Evolutionary conservation across 2,329 filamentous ascomycete species (phyloP).

Genomic region (Diaporthe vaccinii): DNA sequence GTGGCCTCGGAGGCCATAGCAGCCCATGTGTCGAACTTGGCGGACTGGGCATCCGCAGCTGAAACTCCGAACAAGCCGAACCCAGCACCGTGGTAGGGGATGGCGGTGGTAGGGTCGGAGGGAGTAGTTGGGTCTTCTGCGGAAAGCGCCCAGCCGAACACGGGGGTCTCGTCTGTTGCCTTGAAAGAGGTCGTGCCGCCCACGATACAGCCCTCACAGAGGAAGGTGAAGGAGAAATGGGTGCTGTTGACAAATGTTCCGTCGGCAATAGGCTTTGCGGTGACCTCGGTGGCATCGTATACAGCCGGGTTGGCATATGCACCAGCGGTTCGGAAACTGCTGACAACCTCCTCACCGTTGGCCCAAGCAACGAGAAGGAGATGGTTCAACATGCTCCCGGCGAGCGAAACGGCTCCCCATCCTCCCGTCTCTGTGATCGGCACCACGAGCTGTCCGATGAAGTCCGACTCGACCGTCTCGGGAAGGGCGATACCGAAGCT

Average conservation of each 20-base stretch:
- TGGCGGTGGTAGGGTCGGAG: slow-evolving; percentile 48
- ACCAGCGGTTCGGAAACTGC: slow-evolving; percentile 42
- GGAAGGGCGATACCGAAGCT: slow-evolving; percentile 65
- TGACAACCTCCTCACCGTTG: slow-evolving; percentile 53
- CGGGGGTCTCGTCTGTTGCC: slow-evolving; percentile 44
- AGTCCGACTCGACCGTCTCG: slow-evolving; percentile 60
- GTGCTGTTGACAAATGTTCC: slow-evolving; percentile 62
- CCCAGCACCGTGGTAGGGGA: slow-evolving; percentile 57
- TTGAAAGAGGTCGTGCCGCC: slow-evolving; percentile 47
- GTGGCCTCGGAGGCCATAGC: slow-evolving; percentile 36
- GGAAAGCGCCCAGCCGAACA: slow-evolving; percentile 57
- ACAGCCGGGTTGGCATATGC: slow-evolving; percentile 57
- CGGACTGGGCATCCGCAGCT: slow-evolving; percentile 50
- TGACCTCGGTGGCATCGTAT: slow-evolving; percentile 53
- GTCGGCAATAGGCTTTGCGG: slow-evolving; percentile 56
- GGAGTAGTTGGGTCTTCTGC: slow-evolving; percentile 49
- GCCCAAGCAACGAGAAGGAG: slow-evolving; percentile 61
- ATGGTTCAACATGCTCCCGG: slow-evolving; percentile 57
- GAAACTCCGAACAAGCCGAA: slow-evolving; percentile 54
- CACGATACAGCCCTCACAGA: slow-evolving; percentile 57
- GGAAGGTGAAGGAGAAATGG: slow-evolving; percentile 62
- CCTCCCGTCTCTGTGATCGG: slow-evolving; percentile 55
- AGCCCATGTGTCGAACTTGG: slow-evolving; percentile 48
- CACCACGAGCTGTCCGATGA: slow-evolving; percentile 66
- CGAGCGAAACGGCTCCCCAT: slow-evolving; percentile 62